These are phyloP conservation scores for Spergularia azorica DNA, from an alignment of 179 eudicot genomes.

Conservation along the genomic window DNA sequence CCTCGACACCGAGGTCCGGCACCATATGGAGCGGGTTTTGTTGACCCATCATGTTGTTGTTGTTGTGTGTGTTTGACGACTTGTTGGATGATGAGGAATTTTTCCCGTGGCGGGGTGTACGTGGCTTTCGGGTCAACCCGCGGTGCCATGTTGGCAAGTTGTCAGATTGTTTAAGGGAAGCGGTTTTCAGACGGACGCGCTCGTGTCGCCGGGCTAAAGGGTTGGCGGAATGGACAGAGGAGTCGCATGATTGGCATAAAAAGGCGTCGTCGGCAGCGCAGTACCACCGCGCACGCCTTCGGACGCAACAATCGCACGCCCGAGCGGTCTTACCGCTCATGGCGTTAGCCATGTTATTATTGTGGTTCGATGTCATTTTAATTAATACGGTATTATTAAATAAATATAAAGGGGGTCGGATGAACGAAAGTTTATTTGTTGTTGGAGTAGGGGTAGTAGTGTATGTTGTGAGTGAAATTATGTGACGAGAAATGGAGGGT, in stretches of 20 bases:
- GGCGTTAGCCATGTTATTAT: slow-evolving; percentile 47
- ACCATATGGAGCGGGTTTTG: slow-evolving; percentile 42
- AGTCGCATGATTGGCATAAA: slow-evolving; percentile 69
- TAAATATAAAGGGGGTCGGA: background rate
- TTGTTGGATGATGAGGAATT: background rate
- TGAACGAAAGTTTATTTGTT: background rate
- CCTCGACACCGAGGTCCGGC: slow-evolving; percentile 65
- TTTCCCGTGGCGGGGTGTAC: slow-evolving; percentile 54
- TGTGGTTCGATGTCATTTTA: slow-evolving; percentile 17
- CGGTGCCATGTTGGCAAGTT: slow-evolving; percentile 56
- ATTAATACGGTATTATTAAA: background rate
- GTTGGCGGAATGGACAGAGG: slow-evolving; percentile 72
- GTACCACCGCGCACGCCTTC: slow-evolving; percentile 68
- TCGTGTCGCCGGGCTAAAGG: slow-evolving; percentile 67
- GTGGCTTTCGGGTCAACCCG: slow-evolving; percentile 50
- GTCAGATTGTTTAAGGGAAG: slow-evolving; percentile 35
- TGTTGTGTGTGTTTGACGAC: background rate
- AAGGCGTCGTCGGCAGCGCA: slow-evolving; percentile 81
- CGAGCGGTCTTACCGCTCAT: slow-evolving; percentile 65
- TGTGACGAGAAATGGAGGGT: background rate
- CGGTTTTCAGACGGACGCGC: slow-evolving; percentile 52
- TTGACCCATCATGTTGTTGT: background rate
- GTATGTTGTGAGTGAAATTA: background rate
- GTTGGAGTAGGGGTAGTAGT: background rate
- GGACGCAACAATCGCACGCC: slow-evolving; percentile 69